Conservation (phyloP, 176 grass and related monocot species). For the Bonia amplexicaulis region DNA sequence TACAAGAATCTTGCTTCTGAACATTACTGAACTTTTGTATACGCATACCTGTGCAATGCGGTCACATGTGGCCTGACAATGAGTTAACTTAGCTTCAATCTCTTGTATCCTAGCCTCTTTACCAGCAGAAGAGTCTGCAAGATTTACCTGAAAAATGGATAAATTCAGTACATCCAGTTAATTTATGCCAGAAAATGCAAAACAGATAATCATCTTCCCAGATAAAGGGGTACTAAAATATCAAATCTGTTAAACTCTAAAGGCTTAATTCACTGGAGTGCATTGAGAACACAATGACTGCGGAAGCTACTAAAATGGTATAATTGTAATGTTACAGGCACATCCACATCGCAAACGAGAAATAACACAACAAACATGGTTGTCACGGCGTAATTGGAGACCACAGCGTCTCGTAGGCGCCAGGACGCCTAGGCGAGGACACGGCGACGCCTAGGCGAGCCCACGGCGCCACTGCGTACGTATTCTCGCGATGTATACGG, state of each 20-base stretch:
- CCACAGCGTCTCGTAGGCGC: no score
- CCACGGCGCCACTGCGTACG: no score
- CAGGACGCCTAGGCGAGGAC: no score
- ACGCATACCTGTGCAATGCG: slow-evolving; percentile 68
- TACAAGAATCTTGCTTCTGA: slow-evolving; percentile 2
- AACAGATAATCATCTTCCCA: background rate
- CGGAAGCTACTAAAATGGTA: background rate
- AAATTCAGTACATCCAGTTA: background rate
- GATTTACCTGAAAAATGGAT: slow-evolving; percentile 50
- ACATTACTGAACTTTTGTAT: background rate
- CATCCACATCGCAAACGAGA: background rate
- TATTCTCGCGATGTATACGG: no score
- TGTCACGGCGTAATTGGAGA: no score
- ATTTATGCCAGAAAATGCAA: background rate
- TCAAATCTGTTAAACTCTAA: background rate
- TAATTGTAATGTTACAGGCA: background rate
- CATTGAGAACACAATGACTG: background rate
- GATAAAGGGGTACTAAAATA: background rate
- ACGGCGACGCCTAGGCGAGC: no score
- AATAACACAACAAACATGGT: background rate
- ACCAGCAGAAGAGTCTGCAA: slow-evolving; percentile 54
- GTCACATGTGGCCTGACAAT: slow-evolving; percentile 64
- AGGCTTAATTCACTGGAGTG: background rate
- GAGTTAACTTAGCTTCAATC: slow-evolving; percentile 63
- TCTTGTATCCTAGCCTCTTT: slow-evolving; percentile 77